Base-by-base conservation (phyloP, 441 rosid species). In the Eruca vesicaria region DNA sequence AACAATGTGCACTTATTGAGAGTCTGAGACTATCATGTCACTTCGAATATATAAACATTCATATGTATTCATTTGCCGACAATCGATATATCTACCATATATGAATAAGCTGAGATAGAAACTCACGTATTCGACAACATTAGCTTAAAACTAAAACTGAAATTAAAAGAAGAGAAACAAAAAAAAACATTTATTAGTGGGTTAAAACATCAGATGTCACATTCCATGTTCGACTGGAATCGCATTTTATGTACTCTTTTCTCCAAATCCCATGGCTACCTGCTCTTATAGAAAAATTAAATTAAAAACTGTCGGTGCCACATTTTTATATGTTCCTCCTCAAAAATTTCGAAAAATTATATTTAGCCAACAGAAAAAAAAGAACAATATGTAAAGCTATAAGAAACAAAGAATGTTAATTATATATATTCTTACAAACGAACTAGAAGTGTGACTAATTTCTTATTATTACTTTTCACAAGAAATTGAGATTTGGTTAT, bases 261-360 rank as follows among this genome's bases (percentile, higher is more conserved):
- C 68, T 75, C 56, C 73, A 64, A 74, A 48, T 45, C 3, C n/a
- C 60, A 58, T 66, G 68, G 72, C 82, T 76, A 75, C 80, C 43
- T 78, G 82, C 64, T 69, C 72, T 57, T 43, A 2, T 18, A 9
- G 43, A 26, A 29, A 57, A 0, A 56, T 73, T 35, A 35, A 18
- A 41, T 75, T 58, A 48, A 36, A 38, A 43, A 69, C 68, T 78
- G 86, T 83, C 86, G 86, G 84, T 83, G 86, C 80, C 74, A 59
- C 71, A 53, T 68, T 38, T 48, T 74, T 12, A n/a, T 29, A 19
- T 57, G 41, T 33, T 4, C 33, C 62, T 26, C 19, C 1, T 10
- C 26, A 10, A 60, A 20, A 59, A 66, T 26, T 5, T 6, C 19
- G 48, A 6, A 5, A 9, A 20, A 28, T 60, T 9, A 19, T 16